Conservation (phyloP, 352 stramenopile species). For the Aphanomyces stellatus region DNA sequence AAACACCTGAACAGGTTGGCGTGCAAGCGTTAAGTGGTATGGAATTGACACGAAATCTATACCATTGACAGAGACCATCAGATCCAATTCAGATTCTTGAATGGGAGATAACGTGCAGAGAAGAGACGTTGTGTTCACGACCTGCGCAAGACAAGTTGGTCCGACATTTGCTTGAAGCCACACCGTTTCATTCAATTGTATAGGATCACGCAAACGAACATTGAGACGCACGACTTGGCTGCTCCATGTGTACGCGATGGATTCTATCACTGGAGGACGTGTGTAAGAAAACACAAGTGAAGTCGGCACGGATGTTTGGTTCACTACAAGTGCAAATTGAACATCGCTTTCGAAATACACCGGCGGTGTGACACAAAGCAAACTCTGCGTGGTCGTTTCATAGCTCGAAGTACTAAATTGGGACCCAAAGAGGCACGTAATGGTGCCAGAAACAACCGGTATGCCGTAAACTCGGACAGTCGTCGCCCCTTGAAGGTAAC, state of each 20-base stretch:
- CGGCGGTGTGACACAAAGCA: background rate
- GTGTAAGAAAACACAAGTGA: background rate
- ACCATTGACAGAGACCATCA: slow-evolving; percentile 59
- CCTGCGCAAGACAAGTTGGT: too few species aligned
- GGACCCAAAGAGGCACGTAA: slow-evolving; percentile 16
- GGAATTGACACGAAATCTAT: slow-evolving; percentile 37
- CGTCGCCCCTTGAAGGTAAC: background rate
- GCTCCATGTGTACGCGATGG: background rate
- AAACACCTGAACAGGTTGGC: background rate
- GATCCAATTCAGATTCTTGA: background rate
- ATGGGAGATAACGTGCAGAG: too few species aligned
- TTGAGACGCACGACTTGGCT: background rate
- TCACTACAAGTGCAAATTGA: background rate
- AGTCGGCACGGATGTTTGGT: background rate
- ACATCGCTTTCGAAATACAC: background rate
- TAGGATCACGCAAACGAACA: background rate
- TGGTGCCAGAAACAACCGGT: background rate
- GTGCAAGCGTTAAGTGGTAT: background rate
- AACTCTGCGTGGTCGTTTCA: background rate
- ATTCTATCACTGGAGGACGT: background rate
- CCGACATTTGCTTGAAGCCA: too few species aligned
- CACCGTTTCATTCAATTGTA: too few species aligned
- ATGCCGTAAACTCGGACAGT: background rate
- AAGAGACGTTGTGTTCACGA: too few species aligned
- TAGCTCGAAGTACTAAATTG: background rate